Evolutionary conservation across 2,329 filamentous ascomycete genomes (phyloP), one percentile per base, ranked within the genome.

Genomic region (Phaeosphaeria sp.): DNA sequence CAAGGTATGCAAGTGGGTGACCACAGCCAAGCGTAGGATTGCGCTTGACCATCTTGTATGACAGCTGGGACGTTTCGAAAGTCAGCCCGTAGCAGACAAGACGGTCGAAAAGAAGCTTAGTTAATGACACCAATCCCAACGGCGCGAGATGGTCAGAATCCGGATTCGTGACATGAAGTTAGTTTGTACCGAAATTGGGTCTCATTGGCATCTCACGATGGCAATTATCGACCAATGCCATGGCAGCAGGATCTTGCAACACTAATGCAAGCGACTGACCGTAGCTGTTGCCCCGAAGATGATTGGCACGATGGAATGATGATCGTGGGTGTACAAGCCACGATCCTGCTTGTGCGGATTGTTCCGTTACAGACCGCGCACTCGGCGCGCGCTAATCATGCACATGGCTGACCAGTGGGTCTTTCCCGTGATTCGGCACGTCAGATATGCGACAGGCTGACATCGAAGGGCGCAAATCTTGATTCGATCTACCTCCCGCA

Each of bases 1-100:
- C 18, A 44, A 44, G 42, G 21, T 44, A 44, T 44, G 42, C 42
- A 44, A 44, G 42, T 44, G 42, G n/a, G 42, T 44, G 42, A 44
- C 42, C 42, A 36, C 11, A 13, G 3, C 30, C 6, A 36, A 36
- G 30, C 25, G 15, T 6, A 6, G 30, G 30, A 6, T 13, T 13
- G 15, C 25, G 15, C 30, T 13, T 36, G 30, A 13, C 30, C 11
- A 36, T 7, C 11, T 36, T 36, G 30, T 3, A 13, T 13, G 6
- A 36, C 11, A 13, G 6, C 11, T 36, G 11, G 6, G 30, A 36
- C 11, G 30, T 36, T 13, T 13, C 11, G 15, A 13, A 36, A 13
- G 30, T 36, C 30, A 36, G 6, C 30, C 11, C 8, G 30, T 36
- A 36, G 25, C 30, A 36, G 30, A 13, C 3, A 13, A 36, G 30